These are phyloP conservation scores for Peterozyma toletana DNA, from an alignment of 805 yeast species.

Conservation along the genomic window DNA sequence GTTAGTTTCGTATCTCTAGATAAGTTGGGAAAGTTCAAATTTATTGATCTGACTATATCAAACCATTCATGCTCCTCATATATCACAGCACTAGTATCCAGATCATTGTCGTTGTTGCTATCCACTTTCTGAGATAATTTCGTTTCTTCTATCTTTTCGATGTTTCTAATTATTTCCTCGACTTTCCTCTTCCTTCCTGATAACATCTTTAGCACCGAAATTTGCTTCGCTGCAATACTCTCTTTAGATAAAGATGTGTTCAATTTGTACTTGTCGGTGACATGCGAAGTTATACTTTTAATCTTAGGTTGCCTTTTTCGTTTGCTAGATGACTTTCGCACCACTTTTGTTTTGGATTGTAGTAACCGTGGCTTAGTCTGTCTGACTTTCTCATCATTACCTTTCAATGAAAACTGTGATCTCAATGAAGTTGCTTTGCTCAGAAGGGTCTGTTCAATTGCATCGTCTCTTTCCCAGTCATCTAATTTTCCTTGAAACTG, in stretches of 20 bases:
- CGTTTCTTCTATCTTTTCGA: slow-evolving; percentile 9
- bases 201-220: slow-evolving; percentile 16
- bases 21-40: slow-evolving; percentile 16
- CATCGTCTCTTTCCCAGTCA: slow-evolving; percentile 4
- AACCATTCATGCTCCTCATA: slow-evolving; percentile 23
- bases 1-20: slow-evolving; percentile 17
- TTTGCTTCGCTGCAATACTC: neutral
- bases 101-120: slow-evolving; percentile 3
- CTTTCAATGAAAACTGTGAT: neutral
- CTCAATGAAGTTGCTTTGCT: neutral
- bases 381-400: neutral
- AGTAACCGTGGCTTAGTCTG: neutral
- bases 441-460: neutral
- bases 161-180: slow-evolving; percentile 17
- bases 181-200: slow-evolving; percentile 23
- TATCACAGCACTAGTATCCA: slow-evolving; percentile 10
- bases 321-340: neutral
- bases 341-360: neutral
- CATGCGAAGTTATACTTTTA: slow-evolving; percentile 17
- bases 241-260: neutral
- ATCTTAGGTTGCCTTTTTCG: slow-evolving; percentile 1
- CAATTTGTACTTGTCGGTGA: slow-evolving; percentile 14
- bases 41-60: slow-evolving; percentile 15
- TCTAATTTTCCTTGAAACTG: slow-evolving; percentile 8
- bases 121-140: neutral